Evolutionary conservation across 768 basidiomycete species (phyloP).

Genomic region (Serendipita sp.): DNA sequence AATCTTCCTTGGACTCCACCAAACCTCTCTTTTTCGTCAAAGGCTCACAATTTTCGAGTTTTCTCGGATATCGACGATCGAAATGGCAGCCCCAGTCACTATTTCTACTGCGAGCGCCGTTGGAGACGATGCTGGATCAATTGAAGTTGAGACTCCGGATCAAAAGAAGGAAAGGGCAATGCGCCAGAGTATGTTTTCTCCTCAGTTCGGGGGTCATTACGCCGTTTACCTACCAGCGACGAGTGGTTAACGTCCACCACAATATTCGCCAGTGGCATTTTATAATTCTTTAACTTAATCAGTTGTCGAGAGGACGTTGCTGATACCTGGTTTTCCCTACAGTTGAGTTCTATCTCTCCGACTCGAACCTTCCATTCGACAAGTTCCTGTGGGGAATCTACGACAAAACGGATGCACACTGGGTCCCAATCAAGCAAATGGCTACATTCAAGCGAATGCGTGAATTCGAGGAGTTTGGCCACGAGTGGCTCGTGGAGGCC

Average conservation of each 20-base stretch:
- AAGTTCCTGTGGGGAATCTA: constrained; percentile 95
- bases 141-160: too few relatives aligned
- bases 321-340: background rate
- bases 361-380: constrained; percentile 78
- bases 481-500: constrained; percentile 55
- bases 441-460: constrained; percentile 93
- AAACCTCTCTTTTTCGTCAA: too few relatives aligned
- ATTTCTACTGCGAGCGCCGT: too few relatives aligned
- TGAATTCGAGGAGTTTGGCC: constrained; percentile 42
- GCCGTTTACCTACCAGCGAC: background rate
- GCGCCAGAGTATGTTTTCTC: too few relatives aligned
- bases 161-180: too few relatives aligned
- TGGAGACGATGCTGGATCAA: too few relatives aligned
- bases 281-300: background rate
- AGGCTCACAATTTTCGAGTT: too few relatives aligned
- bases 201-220: background rate
- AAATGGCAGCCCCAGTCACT: too few relatives aligned
- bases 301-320: background rate
- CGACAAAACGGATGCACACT: constrained; percentile 62
- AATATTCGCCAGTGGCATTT: background rate
- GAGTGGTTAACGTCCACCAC: background rate
- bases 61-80: too few relatives aligned
- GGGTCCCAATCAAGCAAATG: constrained; percentile 76
- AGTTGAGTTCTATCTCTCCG: constrained; percentile 97
- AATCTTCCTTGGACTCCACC: too few relatives aligned